Evolutionary conservation across 306 rosid genomes (phyloP).

Genomic region (Prunus fruticosa): DNA sequence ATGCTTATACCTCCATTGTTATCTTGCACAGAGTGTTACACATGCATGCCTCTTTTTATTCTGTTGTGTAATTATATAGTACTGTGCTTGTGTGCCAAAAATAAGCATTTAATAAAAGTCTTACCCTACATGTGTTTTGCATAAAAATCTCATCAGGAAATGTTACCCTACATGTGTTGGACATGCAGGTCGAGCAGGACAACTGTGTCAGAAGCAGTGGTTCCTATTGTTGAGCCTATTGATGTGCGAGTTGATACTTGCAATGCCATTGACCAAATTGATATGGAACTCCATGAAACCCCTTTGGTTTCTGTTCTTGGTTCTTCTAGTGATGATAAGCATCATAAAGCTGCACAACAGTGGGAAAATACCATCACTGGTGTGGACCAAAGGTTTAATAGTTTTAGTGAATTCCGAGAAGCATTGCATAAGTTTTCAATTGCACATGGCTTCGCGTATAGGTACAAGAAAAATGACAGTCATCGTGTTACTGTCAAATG

Average conservation of each 20-base stretch:
- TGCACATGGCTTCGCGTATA: conserved; percentile 91
- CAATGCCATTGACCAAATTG: conserved; percentile 35
- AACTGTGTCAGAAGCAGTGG: conserved; percentile 77
- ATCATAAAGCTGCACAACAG: conserved; percentile 79
- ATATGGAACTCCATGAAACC: conserved; percentile 39
- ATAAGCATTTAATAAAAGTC: conserved; percentile 1
- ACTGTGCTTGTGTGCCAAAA: conserved; percentile 12
- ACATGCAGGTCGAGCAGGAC: conserved; percentile 86
- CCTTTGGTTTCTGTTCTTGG: conserved; percentile 40
- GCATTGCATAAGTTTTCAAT: conserved; percentile 94
- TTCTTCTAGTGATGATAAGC: conserved; percentile 45
- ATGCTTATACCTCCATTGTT: neutral
- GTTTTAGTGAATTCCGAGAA: conserved; percentile 87
- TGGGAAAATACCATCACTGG: conserved; percentile 98
- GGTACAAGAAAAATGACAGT: conserved; percentile 90
- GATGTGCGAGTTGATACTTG: conserved; percentile 37
- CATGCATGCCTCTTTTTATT: conserved; percentile 9
- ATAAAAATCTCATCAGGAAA: conserved; percentile 17
- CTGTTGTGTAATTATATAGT: conserved; percentile 6
- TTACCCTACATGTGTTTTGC: conserved; percentile 14
- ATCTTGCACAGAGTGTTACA: neutral
- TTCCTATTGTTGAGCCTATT: conserved; percentile 54
- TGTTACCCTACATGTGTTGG: conserved; percentile 16
- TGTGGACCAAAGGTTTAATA: conserved; percentile 89
- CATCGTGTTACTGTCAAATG: conserved; percentile 96